Evolutionary conservation across 2,329 filamentous ascomycete genomes (phyloP).

Genomic region (Pseudocercospora fijiensis): DNA sequence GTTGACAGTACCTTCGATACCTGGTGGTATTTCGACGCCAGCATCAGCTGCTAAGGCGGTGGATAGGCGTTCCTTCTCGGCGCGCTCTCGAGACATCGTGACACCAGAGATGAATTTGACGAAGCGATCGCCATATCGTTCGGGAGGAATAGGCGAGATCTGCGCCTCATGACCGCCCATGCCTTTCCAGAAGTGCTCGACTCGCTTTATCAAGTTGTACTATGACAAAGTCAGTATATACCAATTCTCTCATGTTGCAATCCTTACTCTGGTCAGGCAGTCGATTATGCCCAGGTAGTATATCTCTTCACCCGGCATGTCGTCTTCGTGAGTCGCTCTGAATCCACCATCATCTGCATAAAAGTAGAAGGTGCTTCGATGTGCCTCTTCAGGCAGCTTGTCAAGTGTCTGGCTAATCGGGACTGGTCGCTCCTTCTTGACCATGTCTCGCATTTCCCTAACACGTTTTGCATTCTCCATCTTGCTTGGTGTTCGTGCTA

Average conservation of each 20-base stretch:
- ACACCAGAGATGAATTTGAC: slow-evolving; percentile 86
- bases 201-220: slow-evolving; percentile 92
- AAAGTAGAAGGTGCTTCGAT: slow-evolving; percentile 72
- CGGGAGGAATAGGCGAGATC: slow-evolving; percentile 88
- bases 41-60: slow-evolving; percentile 28
- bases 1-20: slow-evolving; percentile 33
- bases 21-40: slow-evolving; percentile 23
- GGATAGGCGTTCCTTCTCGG: slow-evolving; percentile 51
- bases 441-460: slow-evolving; percentile 83
- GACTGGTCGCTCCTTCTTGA: slow-evolving; percentile 89
- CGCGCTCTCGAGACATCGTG: slow-evolving; percentile 87
- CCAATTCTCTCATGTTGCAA: not conserved
- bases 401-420: slow-evolving; percentile 80
- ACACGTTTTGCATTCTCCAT: slow-evolving; percentile 89
- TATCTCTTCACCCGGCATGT: slow-evolving; percentile 80
- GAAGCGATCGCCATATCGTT: slow-evolving; percentile 90
- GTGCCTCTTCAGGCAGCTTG: slow-evolving; percentile 83
- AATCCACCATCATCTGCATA: slow-evolving; percentile 94
- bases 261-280: slow-evolving; percentile 88
- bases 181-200: slow-evolving; percentile 97
- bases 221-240: slow-evolving; percentile 40
- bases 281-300: slow-evolving; percentile 99
- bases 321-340: slow-evolving; percentile 86
- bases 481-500: slow-evolving; percentile 89
- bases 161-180: slow-evolving; percentile 77